These are phyloP conservation scores for Camellia japonica DNA, from an alignment of 148 eudicot genomes.

Conservation along the genomic window DNA sequence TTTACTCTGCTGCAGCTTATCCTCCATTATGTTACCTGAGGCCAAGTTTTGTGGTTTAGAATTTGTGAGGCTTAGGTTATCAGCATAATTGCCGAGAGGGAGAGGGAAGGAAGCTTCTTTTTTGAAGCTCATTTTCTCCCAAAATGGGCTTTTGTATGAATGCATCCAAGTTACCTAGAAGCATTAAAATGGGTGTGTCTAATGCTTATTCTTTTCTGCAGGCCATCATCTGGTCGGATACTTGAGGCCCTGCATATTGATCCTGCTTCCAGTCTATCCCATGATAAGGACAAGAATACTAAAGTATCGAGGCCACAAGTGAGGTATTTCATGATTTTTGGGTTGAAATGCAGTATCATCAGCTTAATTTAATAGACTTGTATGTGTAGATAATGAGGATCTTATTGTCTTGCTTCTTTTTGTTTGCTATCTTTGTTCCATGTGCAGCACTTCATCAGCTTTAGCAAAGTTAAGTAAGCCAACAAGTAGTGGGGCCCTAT, in stretches of 20 bases:
- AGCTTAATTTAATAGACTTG: background rate
- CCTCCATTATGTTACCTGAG: conserved; percentile 58
- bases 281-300: conserved; percentile 70
- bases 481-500: conserved; percentile 33
- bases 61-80: conserved; percentile 36
- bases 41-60: conserved; percentile 53
- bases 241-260: conserved; percentile 96
- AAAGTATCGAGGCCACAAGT: conserved; percentile 56
- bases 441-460: conserved; percentile 47
- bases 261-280: conserved; percentile 92
- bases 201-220: conserved; percentile 61
- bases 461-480: conserved; percentile 51
- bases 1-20: conserved; percentile 71
- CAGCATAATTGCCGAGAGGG: conserved; percentile 43
- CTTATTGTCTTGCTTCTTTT: background rate
- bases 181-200: conserved; percentile 21
- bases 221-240: conserved; percentile 75
- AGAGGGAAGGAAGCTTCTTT: conserved; percentile 48
- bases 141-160: conserved; percentile 35
- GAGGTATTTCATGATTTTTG: conserved; percentile 40
- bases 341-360: background rate
- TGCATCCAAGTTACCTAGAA: conserved; percentile 26
- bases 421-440: conserved; percentile 5
- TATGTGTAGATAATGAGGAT: background rate
- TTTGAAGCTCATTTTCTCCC: conserved; percentile 47